Evolutionary conservation across 2,329 filamentous ascomycete genomes (phyloP), one percentile per base, ranked within the genome.

Genomic region (Didymosphaeria variabile): DNA sequence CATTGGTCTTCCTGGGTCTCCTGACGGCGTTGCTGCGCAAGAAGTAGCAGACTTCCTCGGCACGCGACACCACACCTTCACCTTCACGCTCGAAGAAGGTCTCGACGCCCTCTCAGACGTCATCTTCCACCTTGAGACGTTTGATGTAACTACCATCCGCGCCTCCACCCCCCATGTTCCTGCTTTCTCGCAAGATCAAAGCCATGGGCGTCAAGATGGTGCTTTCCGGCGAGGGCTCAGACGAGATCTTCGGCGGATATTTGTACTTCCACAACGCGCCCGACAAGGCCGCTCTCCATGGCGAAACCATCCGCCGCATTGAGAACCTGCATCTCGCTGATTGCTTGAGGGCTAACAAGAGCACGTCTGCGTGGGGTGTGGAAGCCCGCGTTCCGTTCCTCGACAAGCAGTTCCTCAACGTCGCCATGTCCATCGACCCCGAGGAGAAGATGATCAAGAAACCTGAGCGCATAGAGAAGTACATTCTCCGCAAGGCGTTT

Each of bases 201-300:
- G 95, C 94, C 38, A 94, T 97, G 90, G 95, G 95, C 66, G 92
- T 99, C 77, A 99, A 99, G 88, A 99, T 99, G 95, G 95, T 99
- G 59, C 87, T 99, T 64, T 96, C 91, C 74, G 95, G 95, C 64
- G 95, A 99, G 82, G 95, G 95, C 53, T 95, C 91, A 74, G 95
- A 99, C 79, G 95, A 99, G 83, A 97, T 97, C 78, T 98, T 98
- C 71, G 95, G 95, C 65, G 95, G 95, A 56, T 99, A 99, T 81
- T 88, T 99, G 21, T 99, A 99, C 86, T 99, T 99, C 88, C 93
- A 97, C 81, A 91, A 90, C 63, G 95, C 95, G 2, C 95, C 95
- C 23, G 87, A 93, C 85, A 94, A 91, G 84, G 88, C 91, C 72
- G 91, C 89, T n/a, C 96, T 99, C 85, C 95, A 99, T 83, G 89